Evolutionary conservation across 805 yeast species (phyloP), one percentile per base, ranked within the genome.

Genomic region (Cyberlindnera misumaiensis): DNA sequence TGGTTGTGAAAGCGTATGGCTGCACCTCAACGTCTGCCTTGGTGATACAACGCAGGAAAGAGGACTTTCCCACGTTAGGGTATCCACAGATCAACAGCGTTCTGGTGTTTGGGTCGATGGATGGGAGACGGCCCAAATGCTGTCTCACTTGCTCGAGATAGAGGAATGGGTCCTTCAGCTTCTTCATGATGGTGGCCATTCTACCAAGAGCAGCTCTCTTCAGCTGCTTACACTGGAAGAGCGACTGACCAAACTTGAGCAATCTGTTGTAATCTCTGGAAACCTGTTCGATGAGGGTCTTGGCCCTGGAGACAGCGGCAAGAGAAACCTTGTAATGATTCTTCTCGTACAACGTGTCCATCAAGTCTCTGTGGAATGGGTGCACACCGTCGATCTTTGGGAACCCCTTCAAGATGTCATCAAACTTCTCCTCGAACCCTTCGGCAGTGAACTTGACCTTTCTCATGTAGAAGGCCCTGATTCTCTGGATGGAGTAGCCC

Each of bases 1-100:
- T 93, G 45, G 99, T 93, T 51, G 99, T 93, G 80, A 93, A 93
- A 26, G 98, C 98, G 64, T 93, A 93, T 30, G 99, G 99, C 66
- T 93, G 98, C 45, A 93, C 98, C 60, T 93, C 99, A 43, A 93
- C 99, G 56, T 93, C 97, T 29, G 97, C 97, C 56, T 94, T 85
- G 47, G 99, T 93, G 65, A 93, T 85, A 62, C 93, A 78, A 58
- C 79, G 75, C 64, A 93, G 73, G 67, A 93, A 93, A 12, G 96
- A 87, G 11, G 98, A 93, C 67, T 93, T 93, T 68, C 99, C 99
- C 45, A 93, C 99, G 64, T 93, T 93, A 41, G 99, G 99, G 67
- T 93, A 93, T 46, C 99, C 99, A 70, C 99, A 93, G 58, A 93
- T 90, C 56, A 93, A 74, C 53, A 93, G 70, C 17, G 99, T 93